Base-by-base conservation (phyloP, 805 yeast genomes). In the Schizosaccharomyces osmophilus region DNA sequence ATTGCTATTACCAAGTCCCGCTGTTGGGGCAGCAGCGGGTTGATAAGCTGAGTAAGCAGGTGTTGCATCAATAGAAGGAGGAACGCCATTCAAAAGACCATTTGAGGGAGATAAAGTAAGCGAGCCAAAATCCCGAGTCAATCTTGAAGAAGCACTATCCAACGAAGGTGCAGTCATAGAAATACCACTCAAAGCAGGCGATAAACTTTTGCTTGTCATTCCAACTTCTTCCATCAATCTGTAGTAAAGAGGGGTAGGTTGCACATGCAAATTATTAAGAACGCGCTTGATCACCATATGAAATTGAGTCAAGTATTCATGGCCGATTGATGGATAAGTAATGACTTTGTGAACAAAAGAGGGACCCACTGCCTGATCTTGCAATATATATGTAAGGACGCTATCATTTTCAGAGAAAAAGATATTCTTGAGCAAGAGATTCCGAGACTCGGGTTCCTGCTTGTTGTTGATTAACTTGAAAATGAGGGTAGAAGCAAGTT, bases 401-500 rank as follows among this genome's bases (percentile, higher is more conserved):
- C n/a, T 41, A 17, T 26, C 26, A 19, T 36, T 31, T 32, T 57
- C 60, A 8, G 63, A 71, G 1, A 87, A 86, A 69, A 87, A 85
- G 11, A 90, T 76, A 15, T 79, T 78, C 58, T 78, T 78, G 70
- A 89, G 74, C 22, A 89, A 78, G 55, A 77, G 65, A 63, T 78
- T 79, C 63, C 84, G 80, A 19, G 86, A 81, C n/a, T 70, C 71
- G 43, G 78, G 73, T 66, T 85, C 90, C 31, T 78, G 76, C 65
- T 94, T 77, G 66, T 80, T 79, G 71, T 82, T 85, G 66, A 87
- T 73, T 11, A 90, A 77, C 72, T 89, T 90, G 65, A 88, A 74
- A 8, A 93, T 77, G 0, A 95, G 86, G 67, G 87, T 75, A 59
- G 87, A 82, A 5, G 95, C 97, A 64, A 89, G 73, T 71, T 88